Conservation (phyloP, 306 rosid species). For the Hippophae tibetana region DNA sequence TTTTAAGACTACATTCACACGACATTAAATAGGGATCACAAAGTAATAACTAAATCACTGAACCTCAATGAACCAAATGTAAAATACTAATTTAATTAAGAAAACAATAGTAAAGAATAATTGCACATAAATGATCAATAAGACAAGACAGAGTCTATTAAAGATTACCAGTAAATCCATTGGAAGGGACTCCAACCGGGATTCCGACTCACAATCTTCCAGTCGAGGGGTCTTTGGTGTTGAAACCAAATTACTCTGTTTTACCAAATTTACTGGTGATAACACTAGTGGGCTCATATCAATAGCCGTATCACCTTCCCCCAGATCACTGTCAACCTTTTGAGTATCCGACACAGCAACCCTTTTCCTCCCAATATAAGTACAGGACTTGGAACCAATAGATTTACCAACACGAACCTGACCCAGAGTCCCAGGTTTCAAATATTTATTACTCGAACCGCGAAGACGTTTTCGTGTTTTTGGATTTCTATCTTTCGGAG, state of each 20-base stretch:
- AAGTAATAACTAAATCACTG: too few species aligned
- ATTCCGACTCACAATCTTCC: slow-evolving; percentile 49
- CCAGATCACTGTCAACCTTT: slow-evolving; percentile 22
- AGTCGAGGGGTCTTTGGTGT: slow-evolving; percentile 61
- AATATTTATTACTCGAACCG: slow-evolving; percentile 43
- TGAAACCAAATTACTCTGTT: slow-evolving; percentile 34
- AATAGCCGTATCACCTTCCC: slow-evolving; percentile 25
- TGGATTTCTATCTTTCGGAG: slow-evolving; percentile 38
- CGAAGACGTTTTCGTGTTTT: slow-evolving; percentile 40
- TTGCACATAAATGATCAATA: neutral
- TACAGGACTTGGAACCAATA: slow-evolving; percentile 39
- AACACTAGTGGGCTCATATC: slow-evolving; percentile 63
- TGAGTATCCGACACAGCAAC: slow-evolving; percentile 37
- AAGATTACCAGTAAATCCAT: slow-evolving; percentile 67
- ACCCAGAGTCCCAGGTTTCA: slow-evolving; percentile 81
- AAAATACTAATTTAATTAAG: neutral
- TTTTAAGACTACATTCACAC: too few species aligned
- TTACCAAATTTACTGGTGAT: slow-evolving; percentile 62
- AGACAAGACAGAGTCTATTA: neutral
- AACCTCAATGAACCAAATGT: too few species aligned
- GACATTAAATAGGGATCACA: too few species aligned
- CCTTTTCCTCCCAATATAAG: slow-evolving; percentile 57
- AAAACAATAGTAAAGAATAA: neutral
- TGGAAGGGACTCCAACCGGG: slow-evolving; percentile 76
- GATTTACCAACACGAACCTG: slow-evolving; percentile 59